Evolutionary conservation across 805 yeast species (phyloP), one percentile per base, ranked within the genome.

Genomic region (Cyberlindnera suaveolens): DNA sequence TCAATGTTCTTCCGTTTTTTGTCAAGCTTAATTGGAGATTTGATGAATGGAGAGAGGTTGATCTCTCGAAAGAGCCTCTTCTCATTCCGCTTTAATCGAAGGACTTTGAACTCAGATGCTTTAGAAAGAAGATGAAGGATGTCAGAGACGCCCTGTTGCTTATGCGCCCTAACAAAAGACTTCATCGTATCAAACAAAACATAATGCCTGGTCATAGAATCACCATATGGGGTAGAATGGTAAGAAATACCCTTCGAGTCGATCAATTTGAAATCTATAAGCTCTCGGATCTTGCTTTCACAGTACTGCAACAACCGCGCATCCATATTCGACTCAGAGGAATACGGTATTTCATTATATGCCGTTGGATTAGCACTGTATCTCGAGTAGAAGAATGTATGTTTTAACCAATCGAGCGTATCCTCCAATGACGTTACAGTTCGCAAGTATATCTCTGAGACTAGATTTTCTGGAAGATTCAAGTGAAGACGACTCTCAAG

Each of bases 351-450:
- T n/a, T 62, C 59, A 36, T 59, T 56, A 48, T 74, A 75, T 14
- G 67, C 65, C 0, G 56, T 38, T 4, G 77, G 75, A 45, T 70
- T 70, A 34, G 62, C 53, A 15, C 47, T 47, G 40, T 59, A 67
- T 41, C 82, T 56, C 3, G 71, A 66, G 48, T 72, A 77, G 39
- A 77, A 71, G 51, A 70, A 77, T 0, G 81, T 76, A 10, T 66
- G 66, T 29, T 63, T 58, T 23, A 77, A 44, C 81, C 81, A 77
- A 3, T 58, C 54, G 8, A 69, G 49, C 0, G 78, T 75, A 32
- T 65, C 64, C 31, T 63, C 62, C 0, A 57, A 40, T 9, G 67
- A 57, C 1, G 48, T 53, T 0, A 77, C 61, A 0, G 75, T 69
- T 4, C 64, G 63, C 39, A 74, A 51, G 3, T 66, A 62, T 0